Percentiles rank a stretch among this genome's conserved stretches.
Evolutionary conservation across 768 basidiomycete genomes (phyloP).

Genomic region (Russula emetica): DNA sequence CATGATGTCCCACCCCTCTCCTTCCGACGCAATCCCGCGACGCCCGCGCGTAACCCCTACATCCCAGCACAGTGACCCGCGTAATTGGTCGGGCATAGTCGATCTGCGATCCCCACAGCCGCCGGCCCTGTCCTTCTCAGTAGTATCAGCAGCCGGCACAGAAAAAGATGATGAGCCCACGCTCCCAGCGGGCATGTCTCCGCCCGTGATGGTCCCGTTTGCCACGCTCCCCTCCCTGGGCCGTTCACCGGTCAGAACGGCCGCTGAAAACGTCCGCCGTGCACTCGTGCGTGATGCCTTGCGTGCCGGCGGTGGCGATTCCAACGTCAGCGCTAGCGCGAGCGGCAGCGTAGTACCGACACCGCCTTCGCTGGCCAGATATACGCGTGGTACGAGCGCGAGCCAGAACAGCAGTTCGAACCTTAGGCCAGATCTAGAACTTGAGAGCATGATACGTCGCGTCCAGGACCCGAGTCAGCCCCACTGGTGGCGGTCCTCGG

Average conservation of each 20-base stretch:
- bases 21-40: conserved; percentile 49
- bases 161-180: conserved; percentile 47
- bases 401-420: conserved; percentile 17
- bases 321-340: conserved; percentile 45
- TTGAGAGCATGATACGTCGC: conserved; percentile 68
- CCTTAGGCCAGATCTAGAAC: conserved; percentile 45
- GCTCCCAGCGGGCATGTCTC: conserved; percentile 54
- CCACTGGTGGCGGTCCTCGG: conserved; percentile 11
- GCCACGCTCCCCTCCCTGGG: conserved; percentile 38
- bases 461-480: conserved; percentile 32
- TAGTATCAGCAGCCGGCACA: conserved; percentile 33
- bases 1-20: conserved; percentile 48
- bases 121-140: conserved; percentile 33
- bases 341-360: conserved; percentile 50
- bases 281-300: conserved; percentile 52
- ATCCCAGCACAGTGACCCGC: conserved; percentile 47
- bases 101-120: conserved; percentile 51
- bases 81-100: conserved; percentile 69
- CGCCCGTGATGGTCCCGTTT: conserved; percentile 45
- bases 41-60: conserved; percentile 59
- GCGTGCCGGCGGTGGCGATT: conserved; percentile 39
- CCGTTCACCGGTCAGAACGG: conserved; percentile 68
- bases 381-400: conserved; percentile 43
- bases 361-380: conserved; percentile 69
- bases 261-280: conserved; percentile 61